Base-by-base conservation (phyloP, 805 yeast genomes). In the Candida montana region DNA sequence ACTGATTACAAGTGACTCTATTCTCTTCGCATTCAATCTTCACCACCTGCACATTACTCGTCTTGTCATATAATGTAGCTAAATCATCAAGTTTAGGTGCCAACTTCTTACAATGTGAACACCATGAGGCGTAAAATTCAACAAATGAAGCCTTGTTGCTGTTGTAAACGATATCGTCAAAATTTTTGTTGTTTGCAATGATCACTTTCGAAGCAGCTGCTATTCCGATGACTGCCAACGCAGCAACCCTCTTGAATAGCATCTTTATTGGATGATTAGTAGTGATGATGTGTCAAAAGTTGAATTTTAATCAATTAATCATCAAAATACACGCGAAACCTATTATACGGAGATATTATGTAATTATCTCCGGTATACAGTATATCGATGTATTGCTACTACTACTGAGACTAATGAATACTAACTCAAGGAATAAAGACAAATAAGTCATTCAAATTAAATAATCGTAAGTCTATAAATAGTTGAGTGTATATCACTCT, bases 51-150 rank as follows among this genome's bases (percentile, higher is more conserved):
- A 91, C 84, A 58, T 78, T 71, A 37, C 67, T 67, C 39, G 66
- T 63, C 30, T 69, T 67, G 40, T 70, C 69, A 67, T 74, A 85
- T 36, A 80, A 56, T 31, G 69, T 79, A 33, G 90, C 96, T 51
- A 93, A 73, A 58, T 89, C 90, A 55, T 85, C 95, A 71, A 81
- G 88, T 44, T 71, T 73, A 54, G 96, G 96, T 34, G 89, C 91
- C 59, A 90, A 73, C 61, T 75, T 86, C 73, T 87, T 87, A 72
- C 96, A 88, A 73, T 89, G 96, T 37, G 95, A 89, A 71, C 96
- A 89, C 96, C 96, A 90, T 61, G 95, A 89, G 38, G 98, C 97
- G 60, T 86, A 91, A 68, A 89, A 91, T 69, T 87, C 84, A 48
- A 87, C 86, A 47, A 88, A 71, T 9, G 90, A 75, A 53, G 80